phyloP scores from a whole-genome alignment of 192 early-diverging fungal species.

The Coemansia sp. region DNA sequence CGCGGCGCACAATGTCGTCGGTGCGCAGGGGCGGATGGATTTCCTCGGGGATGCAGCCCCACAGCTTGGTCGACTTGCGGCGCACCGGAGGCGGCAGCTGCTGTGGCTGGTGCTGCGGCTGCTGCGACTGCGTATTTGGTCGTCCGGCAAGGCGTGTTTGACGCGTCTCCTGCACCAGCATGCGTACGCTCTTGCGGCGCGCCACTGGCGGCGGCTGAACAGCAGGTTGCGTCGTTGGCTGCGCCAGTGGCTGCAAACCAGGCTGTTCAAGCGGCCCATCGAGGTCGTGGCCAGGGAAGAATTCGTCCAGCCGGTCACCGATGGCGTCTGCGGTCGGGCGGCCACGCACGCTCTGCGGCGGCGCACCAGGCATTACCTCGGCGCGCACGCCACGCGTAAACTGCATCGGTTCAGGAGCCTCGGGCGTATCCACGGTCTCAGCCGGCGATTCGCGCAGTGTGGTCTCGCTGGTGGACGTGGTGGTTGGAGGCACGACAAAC shows the following conservation, averaged over 20 bases:
- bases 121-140: neutral
- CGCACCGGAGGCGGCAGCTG: constrained; percentile 25
- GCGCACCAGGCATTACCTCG: constrained; percentile 33
- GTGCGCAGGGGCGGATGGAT: constrained; percentile 32
- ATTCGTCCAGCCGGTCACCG: constrained; percentile 65
- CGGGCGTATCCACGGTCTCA: neutral
- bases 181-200: constrained; percentile 52
- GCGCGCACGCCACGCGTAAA: constrained; percentile 50
- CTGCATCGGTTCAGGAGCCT: constrained; percentile 27
- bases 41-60: constrained; percentile 52
- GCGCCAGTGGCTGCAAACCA: too few relatives aligned
- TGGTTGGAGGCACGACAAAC: constrained; percentile 28
- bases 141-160: constrained; percentile 8
- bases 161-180: constrained; percentile 52
- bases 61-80: constrained; percentile 54
- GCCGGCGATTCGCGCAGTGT: neutral
- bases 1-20: constrained; percentile 50
- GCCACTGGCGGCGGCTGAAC: constrained; percentile 6
- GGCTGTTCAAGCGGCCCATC: constrained; percentile 68
- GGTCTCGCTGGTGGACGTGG: neutral
- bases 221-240: neutral
- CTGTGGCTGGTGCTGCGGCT: neutral
- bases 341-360: constrained; percentile 27
- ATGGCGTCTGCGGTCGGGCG: constrained; percentile 68
- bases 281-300: constrained; percentile 73